These are phyloP conservation scores for Verbena officinalis DNA, from an alignment of 257 asterid species.

Conservation along the genomic window DNA sequence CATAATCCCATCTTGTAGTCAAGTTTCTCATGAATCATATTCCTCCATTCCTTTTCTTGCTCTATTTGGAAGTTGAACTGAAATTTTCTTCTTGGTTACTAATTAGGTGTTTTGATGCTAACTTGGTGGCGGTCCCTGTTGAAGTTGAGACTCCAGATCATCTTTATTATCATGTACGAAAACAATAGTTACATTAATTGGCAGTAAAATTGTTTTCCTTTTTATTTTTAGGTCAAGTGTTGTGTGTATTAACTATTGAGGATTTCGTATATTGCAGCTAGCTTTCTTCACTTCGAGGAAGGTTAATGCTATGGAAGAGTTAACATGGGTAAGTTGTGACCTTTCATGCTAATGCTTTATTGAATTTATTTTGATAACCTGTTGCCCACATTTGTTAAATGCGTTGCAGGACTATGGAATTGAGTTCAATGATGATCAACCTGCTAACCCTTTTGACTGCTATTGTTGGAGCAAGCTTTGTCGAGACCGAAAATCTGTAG, in stretches of 20 bases:
- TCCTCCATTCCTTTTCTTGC: background rate
- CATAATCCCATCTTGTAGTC: background rate
- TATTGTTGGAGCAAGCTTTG: slow-evolving; percentile 52
- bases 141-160: slow-evolving; percentile 70
- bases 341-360: background rate
- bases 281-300: slow-evolving; percentile 66
- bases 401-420: slow-evolving; percentile 61
- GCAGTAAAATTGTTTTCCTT: background rate
- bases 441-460: slow-evolving; percentile 51
- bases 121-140: slow-evolving; percentile 66
- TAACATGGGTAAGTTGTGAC: slow-evolving; percentile 57
- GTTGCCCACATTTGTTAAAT: slow-evolving; percentile 20
- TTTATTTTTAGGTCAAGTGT: slow-evolving; percentile 5
- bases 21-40: background rate
- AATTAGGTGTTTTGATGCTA: slow-evolving; percentile 71
- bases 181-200: background rate
- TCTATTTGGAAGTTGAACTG: background rate
- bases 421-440: slow-evolving; percentile 45
- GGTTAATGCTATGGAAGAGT: slow-evolving; percentile 60
- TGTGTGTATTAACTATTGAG: background rate
- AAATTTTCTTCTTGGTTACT: background rate
- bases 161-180: slow-evolving; percentile 65
- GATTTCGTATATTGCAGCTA: slow-evolving; percentile 42
- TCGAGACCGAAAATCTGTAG: slow-evolving; percentile 37
- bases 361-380: background rate